Percentiles rank a stretch among this genome's conserved stretches.
These are phyloP conservation scores for Vigna nakashimae DNA, from an alignment of 306 rosid genomes.

Conservation along the genomic window DNA sequence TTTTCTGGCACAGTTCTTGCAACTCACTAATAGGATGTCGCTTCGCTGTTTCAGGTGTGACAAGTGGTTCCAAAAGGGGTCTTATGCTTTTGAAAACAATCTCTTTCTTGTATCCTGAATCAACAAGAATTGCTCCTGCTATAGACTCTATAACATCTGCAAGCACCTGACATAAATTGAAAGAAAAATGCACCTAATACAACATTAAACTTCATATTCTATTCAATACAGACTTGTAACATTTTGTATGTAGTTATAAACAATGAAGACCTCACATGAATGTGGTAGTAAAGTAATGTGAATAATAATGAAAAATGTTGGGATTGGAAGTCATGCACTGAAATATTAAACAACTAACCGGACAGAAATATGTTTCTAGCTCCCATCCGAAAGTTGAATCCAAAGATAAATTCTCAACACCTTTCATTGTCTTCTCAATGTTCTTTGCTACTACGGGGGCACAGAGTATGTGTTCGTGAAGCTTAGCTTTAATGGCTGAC, in stretches of 20 bases:
- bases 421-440: constrained; percentile 41
- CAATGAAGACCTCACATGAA: constrained; percentile 2
- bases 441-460: constrained; percentile 49
- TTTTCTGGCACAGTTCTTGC: constrained; percentile 54
- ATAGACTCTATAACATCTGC: constrained; percentile 78
- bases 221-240: background rate
- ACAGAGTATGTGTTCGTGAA: constrained; percentile 65
- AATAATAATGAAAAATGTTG: background rate
- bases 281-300: constrained; percentile 10
- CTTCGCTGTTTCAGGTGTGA: constrained; percentile 63
- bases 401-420: constrained; percentile 42
- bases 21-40: constrained; percentile 63
- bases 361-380: constrained; percentile 54
- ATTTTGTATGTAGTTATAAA: background rate
- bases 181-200: background rate
- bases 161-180: constrained; percentile 55
- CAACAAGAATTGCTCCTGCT: constrained; percentile 76
- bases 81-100: constrained; percentile 56
- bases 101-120: constrained; percentile 64
- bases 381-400: constrained; percentile 74
- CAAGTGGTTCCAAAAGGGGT: constrained; percentile 70
- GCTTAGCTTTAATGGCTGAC: constrained; percentile 54
- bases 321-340: constrained; percentile 5
- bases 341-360: constrained; percentile 48
- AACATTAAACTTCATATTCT: background rate